A percentile compares a stretch with the other conserved stretches of the same genome.
phyloP scores from a whole-genome alignment of 164 flowering plant species.

The Vitis rupestris region DNA sequence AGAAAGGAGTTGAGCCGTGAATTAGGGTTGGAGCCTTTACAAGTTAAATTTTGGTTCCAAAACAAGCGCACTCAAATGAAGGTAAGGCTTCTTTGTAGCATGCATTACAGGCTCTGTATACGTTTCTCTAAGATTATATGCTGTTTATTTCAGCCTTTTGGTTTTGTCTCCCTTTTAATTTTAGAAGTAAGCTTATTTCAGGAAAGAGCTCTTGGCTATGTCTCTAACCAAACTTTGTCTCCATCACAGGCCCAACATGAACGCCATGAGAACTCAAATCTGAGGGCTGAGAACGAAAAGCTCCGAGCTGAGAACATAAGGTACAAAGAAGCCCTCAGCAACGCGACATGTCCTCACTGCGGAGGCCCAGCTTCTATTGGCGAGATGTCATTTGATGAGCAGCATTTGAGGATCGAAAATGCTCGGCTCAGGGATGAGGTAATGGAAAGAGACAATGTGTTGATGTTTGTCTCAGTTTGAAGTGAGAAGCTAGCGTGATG shows the following conservation, averaged over 20 bases:
- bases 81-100: slow-evolving; percentile 34
- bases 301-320: slow-evolving; percentile 79
- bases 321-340: slow-evolving; percentile 72
- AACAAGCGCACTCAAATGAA: slow-evolving; percentile 96
- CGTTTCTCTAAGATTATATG: too few relatives aligned
- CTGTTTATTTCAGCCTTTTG: too few relatives aligned
- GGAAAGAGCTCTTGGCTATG: not conserved
- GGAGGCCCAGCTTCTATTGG: slow-evolving; percentile 88
- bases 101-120: too few relatives aligned
- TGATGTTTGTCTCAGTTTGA: too few relatives aligned
- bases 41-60: slow-evolving; percentile 96
- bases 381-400: slow-evolving; percentile 95
- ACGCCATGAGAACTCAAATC: slow-evolving; percentile 66
- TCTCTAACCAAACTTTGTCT: not conserved
- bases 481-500: too few relatives aligned
- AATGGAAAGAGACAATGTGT: not conserved
- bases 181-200: not conserved
- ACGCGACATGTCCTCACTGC: slow-evolving; percentile 79
- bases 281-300: slow-evolving; percentile 79
- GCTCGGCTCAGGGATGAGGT: slow-evolving; percentile 88
- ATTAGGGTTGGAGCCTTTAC: slow-evolving; percentile 76
- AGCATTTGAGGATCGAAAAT: slow-evolving; percentile 81
- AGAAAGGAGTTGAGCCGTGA: slow-evolving; percentile 85
- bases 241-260: slow-evolving; percentile 76
- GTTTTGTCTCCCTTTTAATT: too few relatives aligned